Evolutionary conservation across 768 basidiomycete species (phyloP).

Genomic region (Austroboletus festivus): DNA sequence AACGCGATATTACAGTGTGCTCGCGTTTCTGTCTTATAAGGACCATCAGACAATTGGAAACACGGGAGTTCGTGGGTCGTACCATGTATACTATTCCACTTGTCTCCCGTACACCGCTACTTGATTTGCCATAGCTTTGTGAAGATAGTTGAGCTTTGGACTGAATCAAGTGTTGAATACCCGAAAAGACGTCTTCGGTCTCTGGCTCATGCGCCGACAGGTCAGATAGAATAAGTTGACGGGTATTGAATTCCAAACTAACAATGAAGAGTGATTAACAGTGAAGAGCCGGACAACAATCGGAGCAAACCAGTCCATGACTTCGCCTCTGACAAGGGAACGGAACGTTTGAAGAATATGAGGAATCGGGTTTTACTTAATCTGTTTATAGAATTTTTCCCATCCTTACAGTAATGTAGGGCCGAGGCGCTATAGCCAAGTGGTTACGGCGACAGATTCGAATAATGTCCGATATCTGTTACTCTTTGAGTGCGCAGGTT

Average conservation of each 20-base stretch:
- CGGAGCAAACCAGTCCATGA: slow-evolving; percentile 50
- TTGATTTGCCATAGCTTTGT: slow-evolving; percentile 8
- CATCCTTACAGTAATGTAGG: too few species aligned
- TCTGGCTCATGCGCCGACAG: slow-evolving; percentile 58
- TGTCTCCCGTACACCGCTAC: slow-evolving; percentile 21
- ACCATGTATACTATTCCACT: slow-evolving; percentile 55
- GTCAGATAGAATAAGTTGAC: slow-evolving; percentile 72
- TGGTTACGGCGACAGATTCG: slow-evolving; percentile 79
- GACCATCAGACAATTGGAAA: neutral
- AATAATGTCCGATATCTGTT: slow-evolving; percentile 37
- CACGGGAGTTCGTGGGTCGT: slow-evolving; percentile 14
- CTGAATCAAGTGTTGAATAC: slow-evolving; percentile 55
- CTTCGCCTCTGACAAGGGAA: neutral
- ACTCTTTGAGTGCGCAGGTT: slow-evolving; percentile 41
- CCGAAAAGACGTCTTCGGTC: slow-evolving; percentile 42
- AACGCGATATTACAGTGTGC: slow-evolving; percentile 83
- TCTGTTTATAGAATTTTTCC: too few species aligned
- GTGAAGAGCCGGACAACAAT: neutral
- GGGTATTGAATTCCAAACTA: slow-evolving; percentile 78
- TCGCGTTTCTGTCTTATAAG: slow-evolving; percentile 58
- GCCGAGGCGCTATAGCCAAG: slow-evolving; percentile 59
- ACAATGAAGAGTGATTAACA: neutral
- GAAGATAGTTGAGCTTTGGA: slow-evolving; percentile 54
- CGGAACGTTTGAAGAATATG: too few species aligned
- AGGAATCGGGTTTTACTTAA: too few species aligned